These are phyloP conservation scores for Parascedosporium putredinis DNA, from an alignment of 2,329 filamentous ascomycete genomes.

Conservation along the genomic window DNA sequence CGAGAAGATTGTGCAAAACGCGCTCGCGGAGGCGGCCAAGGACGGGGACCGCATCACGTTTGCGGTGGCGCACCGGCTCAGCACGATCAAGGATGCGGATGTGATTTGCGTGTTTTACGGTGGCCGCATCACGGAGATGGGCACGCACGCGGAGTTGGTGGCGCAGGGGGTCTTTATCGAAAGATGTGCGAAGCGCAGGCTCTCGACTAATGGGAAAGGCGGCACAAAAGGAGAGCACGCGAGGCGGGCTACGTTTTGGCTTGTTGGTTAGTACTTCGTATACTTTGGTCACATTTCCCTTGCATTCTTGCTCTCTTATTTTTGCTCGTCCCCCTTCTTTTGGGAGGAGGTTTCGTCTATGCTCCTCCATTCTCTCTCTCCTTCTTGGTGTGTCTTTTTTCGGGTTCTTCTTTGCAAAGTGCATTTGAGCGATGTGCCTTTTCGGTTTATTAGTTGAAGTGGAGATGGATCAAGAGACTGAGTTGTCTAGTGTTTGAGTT, in stretches of 20 bases:
- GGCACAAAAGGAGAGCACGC: too few species aligned
- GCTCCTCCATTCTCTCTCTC: too few species aligned
- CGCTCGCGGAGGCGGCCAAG: conserved; percentile 36
- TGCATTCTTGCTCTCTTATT: too few species aligned
- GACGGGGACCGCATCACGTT: conserved; percentile 38
- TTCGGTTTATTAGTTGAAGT: too few species aligned
- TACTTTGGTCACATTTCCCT: too few species aligned
- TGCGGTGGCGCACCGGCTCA: conserved; percentile 52
- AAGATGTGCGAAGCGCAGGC: conserved; percentile 40
- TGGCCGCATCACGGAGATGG: conserved; percentile 46
- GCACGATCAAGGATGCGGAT: conserved; percentile 47
- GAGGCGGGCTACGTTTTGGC: not conserved
- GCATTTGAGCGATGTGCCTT: too few species aligned
- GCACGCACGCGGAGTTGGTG: conserved; percentile 51
- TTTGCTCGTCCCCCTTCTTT: too few species aligned
- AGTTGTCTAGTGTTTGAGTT: too few species aligned
- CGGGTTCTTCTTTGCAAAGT: too few species aligned
- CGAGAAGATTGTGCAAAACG: conserved; percentile 54
- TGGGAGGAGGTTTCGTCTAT: too few species aligned
- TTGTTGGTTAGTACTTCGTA: not conserved
- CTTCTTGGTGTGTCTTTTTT: too few species aligned
- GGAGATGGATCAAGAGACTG: too few species aligned
- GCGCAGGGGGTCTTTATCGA: conserved; percentile 36
- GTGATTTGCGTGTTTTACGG: conserved; percentile 52
- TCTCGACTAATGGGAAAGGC: conserved; percentile 23